Conservation (phyloP, 2,329 filamentous ascomycete species). For the Pseudogymnoascus sp. region DNA sequence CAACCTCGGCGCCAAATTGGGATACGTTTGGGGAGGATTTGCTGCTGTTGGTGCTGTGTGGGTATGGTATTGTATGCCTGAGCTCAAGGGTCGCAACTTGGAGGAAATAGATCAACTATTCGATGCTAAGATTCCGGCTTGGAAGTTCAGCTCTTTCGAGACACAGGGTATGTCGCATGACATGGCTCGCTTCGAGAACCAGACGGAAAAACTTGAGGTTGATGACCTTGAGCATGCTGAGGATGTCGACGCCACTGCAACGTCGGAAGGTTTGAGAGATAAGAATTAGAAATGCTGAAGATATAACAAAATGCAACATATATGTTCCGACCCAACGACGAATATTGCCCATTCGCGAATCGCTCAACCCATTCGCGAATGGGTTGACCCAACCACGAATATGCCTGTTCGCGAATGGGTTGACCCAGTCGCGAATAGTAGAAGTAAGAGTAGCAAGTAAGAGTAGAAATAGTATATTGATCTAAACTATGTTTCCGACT, state of each 20-base stretch:
- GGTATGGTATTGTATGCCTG: conserved; percentile 15
- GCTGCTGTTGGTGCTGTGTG: conserved; percentile 11
- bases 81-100: conserved; percentile 16
- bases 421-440: no score
- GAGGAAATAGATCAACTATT: conserved; percentile 25
- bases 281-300: neutral
- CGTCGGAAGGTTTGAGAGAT: neutral
- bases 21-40: conserved; percentile 13
- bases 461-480: no score
- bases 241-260: neutral
- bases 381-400: no score
- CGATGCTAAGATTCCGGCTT: conserved; percentile 13
- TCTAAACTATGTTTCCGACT: no score
- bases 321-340: no score
- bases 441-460: no score
- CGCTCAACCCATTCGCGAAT: no score
- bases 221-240: neutral
- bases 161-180: neutral
- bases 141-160: conserved; percentile 5
- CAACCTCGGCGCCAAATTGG: conserved; percentile 13
- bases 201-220: neutral
- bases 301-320: neutral
- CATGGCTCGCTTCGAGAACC: neutral
- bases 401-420: no score
- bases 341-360: no score